phyloP scores from a whole-genome alignment of 805 yeast genomes.

The Starmera dryadoides region DNA sequence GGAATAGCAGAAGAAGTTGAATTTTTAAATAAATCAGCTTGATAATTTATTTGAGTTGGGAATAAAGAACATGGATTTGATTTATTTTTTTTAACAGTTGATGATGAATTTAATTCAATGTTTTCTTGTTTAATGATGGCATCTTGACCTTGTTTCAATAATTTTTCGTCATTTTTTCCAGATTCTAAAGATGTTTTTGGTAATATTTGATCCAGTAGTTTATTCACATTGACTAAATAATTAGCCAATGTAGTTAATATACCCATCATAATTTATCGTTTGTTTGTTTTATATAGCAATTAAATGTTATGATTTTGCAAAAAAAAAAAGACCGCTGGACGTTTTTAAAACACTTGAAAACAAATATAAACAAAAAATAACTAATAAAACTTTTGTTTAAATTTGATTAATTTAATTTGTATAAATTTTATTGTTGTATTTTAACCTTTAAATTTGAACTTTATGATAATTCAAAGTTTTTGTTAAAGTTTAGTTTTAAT shows the following conservation, averaged over 20 bases:
- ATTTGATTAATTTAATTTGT: no score
- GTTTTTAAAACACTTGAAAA: no score
- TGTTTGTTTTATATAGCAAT: not conserved
- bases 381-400: no score
- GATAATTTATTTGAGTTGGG: slow-evolving; percentile 13
- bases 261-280: not conserved
- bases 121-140: not conserved
- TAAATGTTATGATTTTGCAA: not conserved
- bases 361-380: no score
- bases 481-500: no score
- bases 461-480: no score
- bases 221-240: not conserved
- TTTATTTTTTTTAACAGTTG: not conserved
- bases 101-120: not conserved
- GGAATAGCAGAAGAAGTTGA: slow-evolving; percentile 11
- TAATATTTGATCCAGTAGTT: not conserved
- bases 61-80: slow-evolving; percentile 5
- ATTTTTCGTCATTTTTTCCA: no score
- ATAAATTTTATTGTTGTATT: no score
- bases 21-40: slow-evolving; percentile 5
- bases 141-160: not conserved
- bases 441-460: no score
- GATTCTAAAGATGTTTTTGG: not conserved
- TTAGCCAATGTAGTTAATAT: not conserved
- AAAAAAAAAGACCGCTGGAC: no score